Percentiles rank a stretch among this genome's conserved stretches.
These are phyloP conservation scores for Nymphaea thermarum DNA, from an alignment of 164 flowering plant species.

Conservation along the genomic window DNA sequence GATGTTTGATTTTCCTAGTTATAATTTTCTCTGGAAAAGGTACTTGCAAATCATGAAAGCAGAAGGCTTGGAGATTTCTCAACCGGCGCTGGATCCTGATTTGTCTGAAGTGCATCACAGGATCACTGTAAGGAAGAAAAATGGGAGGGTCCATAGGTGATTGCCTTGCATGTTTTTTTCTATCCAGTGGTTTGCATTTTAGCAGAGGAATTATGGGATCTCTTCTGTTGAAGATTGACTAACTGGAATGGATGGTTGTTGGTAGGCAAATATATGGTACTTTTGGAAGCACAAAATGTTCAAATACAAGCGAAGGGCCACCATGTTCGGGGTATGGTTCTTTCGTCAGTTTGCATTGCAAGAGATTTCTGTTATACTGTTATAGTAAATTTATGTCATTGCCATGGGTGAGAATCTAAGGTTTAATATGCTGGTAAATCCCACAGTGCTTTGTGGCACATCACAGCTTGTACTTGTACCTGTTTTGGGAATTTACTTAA, in stretches of 20 bases:
- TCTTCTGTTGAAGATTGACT: neutral
- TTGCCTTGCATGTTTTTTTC: neutral
- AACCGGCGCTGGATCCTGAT: constrained; percentile 62
- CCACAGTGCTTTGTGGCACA: too few relatives aligned
- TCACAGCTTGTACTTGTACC: too few relatives aligned
- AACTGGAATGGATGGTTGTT: neutral
- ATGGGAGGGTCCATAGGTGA: constrained; percentile 54
- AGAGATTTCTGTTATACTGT: too few relatives aligned
- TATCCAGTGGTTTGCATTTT: neutral
- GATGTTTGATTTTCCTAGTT: neutral
- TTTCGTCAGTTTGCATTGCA: neutral
- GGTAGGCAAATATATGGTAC: constrained; percentile 47
- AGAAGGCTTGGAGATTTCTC: constrained; percentile 83
- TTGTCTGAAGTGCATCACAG: constrained; percentile 74
- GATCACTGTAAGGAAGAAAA: constrained; percentile 50
- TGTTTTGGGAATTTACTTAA: too few relatives aligned
- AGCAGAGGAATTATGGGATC: neutral
- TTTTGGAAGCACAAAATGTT: constrained; percentile 26
- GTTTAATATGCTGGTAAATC: too few relatives aligned
- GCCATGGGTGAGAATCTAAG: too few relatives aligned
- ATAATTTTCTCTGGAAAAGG: constrained; percentile 11
- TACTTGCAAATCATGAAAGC: constrained; percentile 17
- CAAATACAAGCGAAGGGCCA: constrained; percentile 27
- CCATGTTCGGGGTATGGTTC: constrained; percentile 70
- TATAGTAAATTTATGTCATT: too few relatives aligned